Base-by-base conservation (phyloP, 208 protist genomes). In the Leishmania gerbilli region DNA sequence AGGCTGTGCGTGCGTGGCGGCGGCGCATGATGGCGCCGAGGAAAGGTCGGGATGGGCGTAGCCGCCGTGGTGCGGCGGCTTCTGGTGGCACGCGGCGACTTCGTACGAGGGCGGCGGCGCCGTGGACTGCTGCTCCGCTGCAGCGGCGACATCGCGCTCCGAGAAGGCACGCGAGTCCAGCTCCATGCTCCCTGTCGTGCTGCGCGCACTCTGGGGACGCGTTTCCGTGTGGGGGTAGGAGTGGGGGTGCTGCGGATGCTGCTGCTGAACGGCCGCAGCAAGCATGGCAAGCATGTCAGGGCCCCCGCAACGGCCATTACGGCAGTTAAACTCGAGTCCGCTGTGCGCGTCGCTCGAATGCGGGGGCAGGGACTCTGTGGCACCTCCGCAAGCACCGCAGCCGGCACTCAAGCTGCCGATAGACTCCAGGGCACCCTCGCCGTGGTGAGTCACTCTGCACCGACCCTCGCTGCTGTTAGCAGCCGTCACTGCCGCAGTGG, bases 281-380 rank as follows among this genome's bases (percentile, higher is more conserved):
- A 85, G 74, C 77, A 82, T 85, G 27, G 77, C 62, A n/a, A 85
- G 51, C 77, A 85, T 53, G 67, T 85, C 82, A 0, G 77, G 69
- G 24, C 78, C 77, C 40, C 65, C 81, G 51, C 17, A 45, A 6
- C 31, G 34, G 42, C 65, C 82, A 17, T 85, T 72, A 17, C 62
- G 5, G 31, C 40, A 81, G 67, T 81, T 56, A 21, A 62, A 62
- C 47, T 75, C 74, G n/a, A 76, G 24, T 1, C 19, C 65, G 45
- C 37, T n/a, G 27, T 31, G 60, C 42, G 17, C 15, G 34, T 60
- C n/a, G 64, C 49, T 67, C 9, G 77, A 58, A 60, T 58, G 42
- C 24, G 13, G 55, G 24, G 27, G n/a, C 34, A 19, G 17, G 11
- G 75, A 47, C 27, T 68, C 47, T 27, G 24, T 49, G 31, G 74